These are phyloP conservation scores for Heterobasidion parviporum DNA, from an alignment of 1,284 basidiomycete species.

Conservation along the genomic window DNA sequence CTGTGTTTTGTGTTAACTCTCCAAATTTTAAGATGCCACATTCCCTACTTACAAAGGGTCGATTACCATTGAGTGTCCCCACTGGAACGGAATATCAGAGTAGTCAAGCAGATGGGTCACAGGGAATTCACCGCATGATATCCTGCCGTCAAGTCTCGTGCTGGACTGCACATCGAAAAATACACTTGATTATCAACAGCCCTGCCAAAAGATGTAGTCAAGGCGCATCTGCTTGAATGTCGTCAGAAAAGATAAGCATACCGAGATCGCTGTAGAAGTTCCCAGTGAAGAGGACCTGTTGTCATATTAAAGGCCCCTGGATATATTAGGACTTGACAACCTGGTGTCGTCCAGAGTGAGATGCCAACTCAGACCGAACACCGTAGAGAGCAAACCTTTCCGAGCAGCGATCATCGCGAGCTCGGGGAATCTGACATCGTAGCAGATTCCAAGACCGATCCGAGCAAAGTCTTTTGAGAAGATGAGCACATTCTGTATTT, in stretches of 20 bases:
- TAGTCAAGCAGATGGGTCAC: not conserved
- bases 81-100: constrained; percentile 35
- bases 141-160: constrained; percentile 71
- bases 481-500: not conserved
- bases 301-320: constrained; percentile 87
- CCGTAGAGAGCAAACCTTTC: constrained; percentile 42
- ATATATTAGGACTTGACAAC: constrained; percentile 87
- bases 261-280: constrained; percentile 84
- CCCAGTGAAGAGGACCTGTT: constrained; percentile 96
- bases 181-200: constrained; percentile 96
- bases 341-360: constrained; percentile 27
- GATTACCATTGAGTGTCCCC: constrained; percentile 86
- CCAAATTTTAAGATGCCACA: not conserved
- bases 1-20: constrained; percentile 28
- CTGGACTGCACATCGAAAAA: constrained; percentile 93
- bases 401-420: constrained; percentile 88
- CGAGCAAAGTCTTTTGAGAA: constrained; percentile 74
- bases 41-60: constrained; percentile 71
- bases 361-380: not conserved
- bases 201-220: constrained; percentile 30
- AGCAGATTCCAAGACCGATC: constrained; percentile 88
- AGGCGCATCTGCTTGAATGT: not conserved
- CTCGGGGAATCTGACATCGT: constrained; percentile 93
- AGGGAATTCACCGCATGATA: constrained; percentile 74
- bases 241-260: constrained; percentile 22